Evolutionary conservation across 495 filamentous ascomycete genomes (phyloP).

Genomic region (Xylaria cubensis): DNA sequence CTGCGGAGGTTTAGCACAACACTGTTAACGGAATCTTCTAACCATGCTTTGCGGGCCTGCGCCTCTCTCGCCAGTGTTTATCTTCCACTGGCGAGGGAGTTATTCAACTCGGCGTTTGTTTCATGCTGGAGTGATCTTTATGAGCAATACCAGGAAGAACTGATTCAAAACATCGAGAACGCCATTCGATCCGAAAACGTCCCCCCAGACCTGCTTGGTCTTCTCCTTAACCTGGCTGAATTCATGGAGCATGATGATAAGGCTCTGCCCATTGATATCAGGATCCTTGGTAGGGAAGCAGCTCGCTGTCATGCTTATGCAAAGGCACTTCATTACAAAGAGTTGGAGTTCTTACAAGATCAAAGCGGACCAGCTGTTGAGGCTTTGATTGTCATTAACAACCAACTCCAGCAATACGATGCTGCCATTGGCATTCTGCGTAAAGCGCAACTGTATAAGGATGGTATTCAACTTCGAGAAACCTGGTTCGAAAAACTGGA

Average conservation of each 20-base stretch:
- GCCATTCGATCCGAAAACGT: constrained; percentile 92
- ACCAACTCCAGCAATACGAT: constrained; percentile 96
- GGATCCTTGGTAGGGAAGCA: constrained; percentile 88
- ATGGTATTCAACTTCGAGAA: constrained; percentile 88
- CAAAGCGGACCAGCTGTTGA: constrained; percentile 96
- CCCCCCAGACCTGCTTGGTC: constrained; percentile 91
- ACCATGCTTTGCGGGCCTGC: constrained; percentile 91
- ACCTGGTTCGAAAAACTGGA: constrained; percentile 99
- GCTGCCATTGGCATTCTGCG: constrained; percentile 96
- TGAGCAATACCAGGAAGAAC: constrained; percentile 91
- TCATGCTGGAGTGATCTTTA: constrained; percentile 99
- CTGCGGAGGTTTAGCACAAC: constrained; percentile 96
- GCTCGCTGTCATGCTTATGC: constrained; percentile 96
- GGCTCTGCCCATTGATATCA: constrained; percentile 94
- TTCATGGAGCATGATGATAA: constrained; percentile 99
- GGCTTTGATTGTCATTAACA: constrained; percentile 97
- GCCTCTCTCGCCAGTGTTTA: constrained; percentile 90
- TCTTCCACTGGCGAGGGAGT: constrained; percentile 84
- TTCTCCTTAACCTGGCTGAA: constrained; percentile 93
- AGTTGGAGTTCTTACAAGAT: constrained; percentile 96
- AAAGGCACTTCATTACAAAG: constrained; percentile 98
- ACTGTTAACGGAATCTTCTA: constrained; percentile 92
- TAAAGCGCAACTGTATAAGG: constrained; percentile 91
- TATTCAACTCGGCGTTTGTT: constrained; percentile 98
- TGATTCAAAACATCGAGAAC: constrained; percentile 93